A percentile compares a stretch with the other conserved stretches of the same genome.
Conservation (phyloP, 2,329 filamentous ascomycete species). For the Helotiales sp. region DNA sequence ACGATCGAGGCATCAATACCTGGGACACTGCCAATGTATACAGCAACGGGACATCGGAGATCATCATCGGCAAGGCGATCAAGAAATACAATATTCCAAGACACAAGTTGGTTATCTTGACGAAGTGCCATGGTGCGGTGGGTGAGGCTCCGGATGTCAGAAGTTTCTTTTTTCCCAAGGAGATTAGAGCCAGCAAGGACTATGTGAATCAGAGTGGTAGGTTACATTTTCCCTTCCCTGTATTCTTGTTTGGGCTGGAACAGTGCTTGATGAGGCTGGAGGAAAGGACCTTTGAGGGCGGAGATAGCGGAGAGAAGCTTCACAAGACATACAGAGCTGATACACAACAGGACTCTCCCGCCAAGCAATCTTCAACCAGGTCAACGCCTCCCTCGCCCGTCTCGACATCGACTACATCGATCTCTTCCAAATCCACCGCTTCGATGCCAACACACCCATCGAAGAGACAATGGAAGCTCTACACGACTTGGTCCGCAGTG, state of each 20-base stretch:
- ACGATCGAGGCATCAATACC: constrained; percentile 66
- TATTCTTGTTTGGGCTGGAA: no score
- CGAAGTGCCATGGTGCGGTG: constrained; percentile 59
- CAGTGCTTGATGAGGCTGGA: background rate
- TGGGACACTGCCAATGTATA: constrained; percentile 61
- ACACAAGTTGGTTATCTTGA: constrained; percentile 61
- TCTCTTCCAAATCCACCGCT: constrained; percentile 64
- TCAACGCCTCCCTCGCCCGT: constrained; percentile 61
- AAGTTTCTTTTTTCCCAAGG: constrained; percentile 43
- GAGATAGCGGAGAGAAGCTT: no score
- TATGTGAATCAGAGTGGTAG: constrained; percentile 51
- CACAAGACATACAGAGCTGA: background rate
- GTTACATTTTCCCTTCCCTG: constrained; percentile 25
- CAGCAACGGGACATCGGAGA: constrained; percentile 60
- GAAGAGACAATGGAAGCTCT: constrained; percentile 68
- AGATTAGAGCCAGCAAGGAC: constrained; percentile 52
- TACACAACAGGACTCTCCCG: constrained; percentile 57
- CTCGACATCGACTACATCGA: constrained; percentile 63
- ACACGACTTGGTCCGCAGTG: constrained; percentile 62
- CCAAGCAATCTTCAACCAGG: constrained; percentile 68
- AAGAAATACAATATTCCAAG: constrained; percentile 62
- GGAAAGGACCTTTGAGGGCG: background rate
- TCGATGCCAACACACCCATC: constrained; percentile 55
- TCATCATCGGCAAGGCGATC: constrained; percentile 62
- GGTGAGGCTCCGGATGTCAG: constrained; percentile 48